Percentiles rank a stretch among this genome's conserved stretches.
Conservation (phyloP, 345 rosid genomes). For the Gossypium longicalyx region DNA sequence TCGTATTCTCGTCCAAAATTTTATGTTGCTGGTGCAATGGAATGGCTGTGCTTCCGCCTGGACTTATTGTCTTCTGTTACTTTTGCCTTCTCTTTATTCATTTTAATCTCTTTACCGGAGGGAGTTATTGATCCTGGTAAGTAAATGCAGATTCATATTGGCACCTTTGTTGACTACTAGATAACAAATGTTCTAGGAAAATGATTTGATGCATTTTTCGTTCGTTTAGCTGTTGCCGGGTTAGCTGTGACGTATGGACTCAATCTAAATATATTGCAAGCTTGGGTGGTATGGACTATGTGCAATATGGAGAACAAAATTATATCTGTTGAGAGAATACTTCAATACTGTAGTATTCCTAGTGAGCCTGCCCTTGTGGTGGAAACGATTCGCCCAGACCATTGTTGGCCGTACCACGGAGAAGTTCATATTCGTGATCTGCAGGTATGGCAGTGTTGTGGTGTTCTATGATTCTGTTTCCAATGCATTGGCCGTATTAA, state of each 20-base stretch:
- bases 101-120: conserved; percentile 59
- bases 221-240: conserved; percentile 63
- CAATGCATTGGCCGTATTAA: no score
- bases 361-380: conserved; percentile 61
- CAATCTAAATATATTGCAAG: conserved; percentile 62
- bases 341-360: conserved; percentile 48
- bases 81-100: conserved; percentile 62
- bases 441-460: conserved; percentile 28
- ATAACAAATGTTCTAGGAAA: no score
- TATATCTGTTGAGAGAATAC: conserved; percentile 73
- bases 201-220: background rate
- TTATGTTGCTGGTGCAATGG: conserved; percentile 59
- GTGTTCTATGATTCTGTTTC: background rate
- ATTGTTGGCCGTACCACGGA: conserved; percentile 56
- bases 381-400: conserved; percentile 44
- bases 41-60: conserved; percentile 82
- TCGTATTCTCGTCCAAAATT: conserved; percentile 65
- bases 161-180: background rate
- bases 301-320: conserved; percentile 72
- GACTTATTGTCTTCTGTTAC: conserved; percentile 62
- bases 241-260: conserved; percentile 84
- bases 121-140: conserved; percentile 69
- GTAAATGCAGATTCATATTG: background rate
- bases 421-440: conserved; percentile 40
- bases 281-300: conserved; percentile 59